Conservation (phyloP, 1,284 basidiomycete genomes). For the Rhodotorula sp. region DNA sequence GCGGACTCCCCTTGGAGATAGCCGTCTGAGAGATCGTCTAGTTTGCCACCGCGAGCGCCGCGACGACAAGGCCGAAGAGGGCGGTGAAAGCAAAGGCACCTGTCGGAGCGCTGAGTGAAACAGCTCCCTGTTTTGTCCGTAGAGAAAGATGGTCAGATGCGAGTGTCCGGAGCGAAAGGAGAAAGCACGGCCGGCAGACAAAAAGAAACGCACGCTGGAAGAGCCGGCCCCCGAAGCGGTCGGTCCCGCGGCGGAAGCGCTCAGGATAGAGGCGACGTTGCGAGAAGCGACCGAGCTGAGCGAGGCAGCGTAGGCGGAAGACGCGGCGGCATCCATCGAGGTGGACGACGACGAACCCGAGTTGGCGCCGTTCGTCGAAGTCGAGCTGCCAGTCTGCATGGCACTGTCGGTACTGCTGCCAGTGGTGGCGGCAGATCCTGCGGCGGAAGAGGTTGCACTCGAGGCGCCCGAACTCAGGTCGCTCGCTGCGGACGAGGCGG, state of each 20-base stretch:
- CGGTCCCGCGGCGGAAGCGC: not conserved
- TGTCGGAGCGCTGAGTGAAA: not conserved
- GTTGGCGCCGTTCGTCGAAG: not conserved
- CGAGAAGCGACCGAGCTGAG: constrained; percentile 1
- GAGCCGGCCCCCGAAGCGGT: not conserved
- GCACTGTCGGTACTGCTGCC: not conserved
- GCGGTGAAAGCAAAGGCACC: not conserved
- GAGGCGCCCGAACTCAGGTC: not conserved
- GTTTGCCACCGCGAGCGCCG: not conserved
- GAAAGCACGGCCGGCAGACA: not conserved
- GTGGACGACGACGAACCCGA: not conserved
- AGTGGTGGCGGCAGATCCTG: not conserved
- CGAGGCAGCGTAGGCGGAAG: not conserved
- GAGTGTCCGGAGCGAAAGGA: not conserved
- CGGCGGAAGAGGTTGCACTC: not conserved
- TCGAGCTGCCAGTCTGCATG: not conserved
- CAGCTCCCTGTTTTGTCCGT: not conserved
- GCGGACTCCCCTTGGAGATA: no score
- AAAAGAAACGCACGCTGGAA: not conserved
- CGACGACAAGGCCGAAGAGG: not conserved
- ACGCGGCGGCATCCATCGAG: not conserved
- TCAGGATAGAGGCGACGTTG: not conserved
- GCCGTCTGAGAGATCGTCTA: not conserved
- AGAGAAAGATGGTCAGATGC: not conserved
- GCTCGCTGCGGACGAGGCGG: not conserved